Evolutionary conservation across 768 basidiomycete species (phyloP).

Genomic region (Boletus coccyginus): DNA sequence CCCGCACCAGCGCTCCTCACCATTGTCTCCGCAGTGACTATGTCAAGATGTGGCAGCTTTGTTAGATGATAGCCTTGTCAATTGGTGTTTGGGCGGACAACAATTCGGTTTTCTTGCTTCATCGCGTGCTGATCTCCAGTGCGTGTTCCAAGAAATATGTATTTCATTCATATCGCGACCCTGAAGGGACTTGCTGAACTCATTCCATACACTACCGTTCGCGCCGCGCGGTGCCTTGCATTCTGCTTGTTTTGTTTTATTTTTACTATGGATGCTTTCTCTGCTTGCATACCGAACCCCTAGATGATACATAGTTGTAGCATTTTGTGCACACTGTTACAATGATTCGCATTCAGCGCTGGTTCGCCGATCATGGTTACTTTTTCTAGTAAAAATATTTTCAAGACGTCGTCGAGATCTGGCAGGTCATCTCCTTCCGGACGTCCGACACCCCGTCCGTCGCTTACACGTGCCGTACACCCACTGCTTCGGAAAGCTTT

Average conservation of each 20-base stretch:
- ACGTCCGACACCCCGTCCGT: neutral
- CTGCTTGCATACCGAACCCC: neutral
- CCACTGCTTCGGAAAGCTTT: constrained; percentile 55
- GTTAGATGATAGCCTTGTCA: constrained; percentile 4
- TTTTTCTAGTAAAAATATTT: neutral
- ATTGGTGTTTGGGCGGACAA: neutral
- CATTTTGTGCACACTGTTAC: neutral
- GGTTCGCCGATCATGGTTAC: neutral
- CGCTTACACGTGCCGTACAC: constrained; percentile 1
- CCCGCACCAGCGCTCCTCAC: neutral
- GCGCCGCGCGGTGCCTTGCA: neutral
- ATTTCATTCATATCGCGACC: neutral
- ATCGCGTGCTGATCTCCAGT: neutral
- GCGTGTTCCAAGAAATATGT: neutral
- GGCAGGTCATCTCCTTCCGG: neutral
- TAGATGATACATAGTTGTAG: neutral
- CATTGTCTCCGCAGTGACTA: constrained; percentile 20
- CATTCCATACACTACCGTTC: neutral
- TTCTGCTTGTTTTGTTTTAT: neutral
- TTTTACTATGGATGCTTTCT: neutral
- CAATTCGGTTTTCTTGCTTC: neutral
- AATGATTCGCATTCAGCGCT: neutral
- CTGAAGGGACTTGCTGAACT: neutral
- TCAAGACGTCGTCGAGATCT: neutral
- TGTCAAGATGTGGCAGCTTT: constrained; percentile 35